Conservation (phyloP, 805 yeast species). For the Kuraishia piskuri region DNA sequence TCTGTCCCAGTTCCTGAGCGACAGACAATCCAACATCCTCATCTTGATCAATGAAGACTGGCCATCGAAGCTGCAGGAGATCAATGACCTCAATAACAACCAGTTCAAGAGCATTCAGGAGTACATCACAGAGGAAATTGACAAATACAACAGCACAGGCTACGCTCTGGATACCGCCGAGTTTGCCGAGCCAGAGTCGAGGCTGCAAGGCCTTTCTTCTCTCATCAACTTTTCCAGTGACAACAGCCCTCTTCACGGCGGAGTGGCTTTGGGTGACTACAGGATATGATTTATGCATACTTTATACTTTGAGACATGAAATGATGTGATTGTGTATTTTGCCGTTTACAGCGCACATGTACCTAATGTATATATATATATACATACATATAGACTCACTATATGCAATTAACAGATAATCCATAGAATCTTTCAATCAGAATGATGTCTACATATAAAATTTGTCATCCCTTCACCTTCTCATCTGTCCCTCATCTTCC, state of each 20-base stretch:
- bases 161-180: slow-evolving; percentile 4
- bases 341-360: too few species aligned
- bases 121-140: slow-evolving; percentile 17
- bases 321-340: not conserved
- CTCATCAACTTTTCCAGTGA: slow-evolving; percentile 9
- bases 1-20: slow-evolving; percentile 17
- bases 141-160: slow-evolving; percentile 14
- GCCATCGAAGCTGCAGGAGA: slow-evolving; percentile 17
- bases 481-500: not conserved
- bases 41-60: slow-evolving; percentile 23
- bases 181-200: slow-evolving; percentile 2
- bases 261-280: not conserved
- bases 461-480: not conserved
- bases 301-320: too few species aligned
- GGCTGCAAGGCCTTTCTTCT: slow-evolving; percentile 6
- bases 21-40: slow-evolving; percentile 23
- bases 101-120: slow-evolving; percentile 17
- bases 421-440: too few species aligned
- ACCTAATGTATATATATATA: too few species aligned
- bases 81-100: slow-evolving; percentile 22
- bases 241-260: slow-evolving; percentile 9
- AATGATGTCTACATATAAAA: not conserved
- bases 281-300: not conserved
- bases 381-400: too few species aligned
- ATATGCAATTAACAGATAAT: too few species aligned